phyloP scores from a whole-genome alignment of 257 asterid species.

The Nicotiana otophora region DNA sequence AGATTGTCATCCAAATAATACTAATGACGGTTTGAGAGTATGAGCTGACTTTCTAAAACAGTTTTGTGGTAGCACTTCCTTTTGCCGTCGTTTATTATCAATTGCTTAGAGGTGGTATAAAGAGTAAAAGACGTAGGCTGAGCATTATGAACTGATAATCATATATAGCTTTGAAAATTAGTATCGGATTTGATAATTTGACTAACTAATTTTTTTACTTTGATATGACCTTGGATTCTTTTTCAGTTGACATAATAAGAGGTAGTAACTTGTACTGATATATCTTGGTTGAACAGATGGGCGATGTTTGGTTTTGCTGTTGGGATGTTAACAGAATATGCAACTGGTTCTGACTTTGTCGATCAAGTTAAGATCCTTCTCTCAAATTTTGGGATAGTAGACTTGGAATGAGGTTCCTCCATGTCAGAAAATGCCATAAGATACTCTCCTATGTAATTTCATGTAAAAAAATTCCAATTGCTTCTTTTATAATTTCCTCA shows the following conservation, averaged over 20 bases:
- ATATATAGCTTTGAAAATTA: not conserved
- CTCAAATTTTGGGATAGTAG: conserved; percentile 93
- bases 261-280: not conserved
- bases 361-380: conserved; percentile 94
- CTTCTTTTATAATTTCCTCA: not conserved
- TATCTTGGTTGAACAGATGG: conserved; percentile 63
- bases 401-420: conserved; percentile 54
- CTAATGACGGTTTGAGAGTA: not conserved
- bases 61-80: not conserved
- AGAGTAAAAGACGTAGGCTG: not conserved
- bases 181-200: not conserved
- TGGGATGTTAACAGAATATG: conserved; percentile 91
- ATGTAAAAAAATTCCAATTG: not conserved
- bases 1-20: not conserved
- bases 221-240: not conserved
- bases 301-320: conserved; percentile 99
- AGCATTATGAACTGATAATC: not conserved
- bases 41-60: not conserved
- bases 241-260: not conserved
- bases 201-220: not conserved
- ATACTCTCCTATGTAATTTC: not conserved
- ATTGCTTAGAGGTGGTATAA: not conserved
- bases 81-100: not conserved
- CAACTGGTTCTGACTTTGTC: conserved; percentile 96
- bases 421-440: not conserved